phyloP scores from a whole-genome alignment of 2,329 filamentous ascomycete species.

The Scedosporium aurantiacum region DNA sequence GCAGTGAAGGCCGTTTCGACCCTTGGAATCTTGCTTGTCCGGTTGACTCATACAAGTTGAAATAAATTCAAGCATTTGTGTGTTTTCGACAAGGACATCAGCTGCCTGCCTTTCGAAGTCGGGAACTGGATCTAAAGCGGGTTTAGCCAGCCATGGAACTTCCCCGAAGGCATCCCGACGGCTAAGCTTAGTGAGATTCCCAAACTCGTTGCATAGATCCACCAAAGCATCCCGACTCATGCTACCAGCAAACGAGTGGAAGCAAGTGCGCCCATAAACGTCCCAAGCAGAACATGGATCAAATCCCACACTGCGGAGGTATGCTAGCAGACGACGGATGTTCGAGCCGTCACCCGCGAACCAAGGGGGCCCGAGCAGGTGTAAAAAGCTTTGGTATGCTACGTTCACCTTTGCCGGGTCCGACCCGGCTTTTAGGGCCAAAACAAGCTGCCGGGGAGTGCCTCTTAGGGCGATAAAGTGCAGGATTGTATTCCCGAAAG shows the following conservation, averaged over 20 bases:
- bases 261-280: slow-evolving; percentile 40
- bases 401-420: slow-evolving; percentile 20
- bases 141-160: no score
- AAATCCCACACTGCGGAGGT: no score
- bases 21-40: slow-evolving; percentile 23
- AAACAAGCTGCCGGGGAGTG: slow-evolving; percentile 18
- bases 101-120: slow-evolving; percentile 10
- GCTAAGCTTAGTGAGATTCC: no score
- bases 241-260: slow-evolving; percentile 12
- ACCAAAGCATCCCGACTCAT: no score
- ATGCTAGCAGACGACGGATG: slow-evolving; percentile 8
- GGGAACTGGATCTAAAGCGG: no score
- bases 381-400: slow-evolving; percentile 37
- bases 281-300: slow-evolving; percentile 23
- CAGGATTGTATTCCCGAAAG: slow-evolving; percentile 36
- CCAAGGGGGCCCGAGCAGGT: slow-evolving; percentile 27
- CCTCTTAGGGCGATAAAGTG: slow-evolving; percentile 33
- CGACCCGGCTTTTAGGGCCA: background rate
- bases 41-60: no score
- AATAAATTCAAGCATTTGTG: no score
- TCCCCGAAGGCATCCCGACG: no score
- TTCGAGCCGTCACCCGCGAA: slow-evolving; percentile 19
- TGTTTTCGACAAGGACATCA: slow-evolving; percentile 16
- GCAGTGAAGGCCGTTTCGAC: slow-evolving; percentile 47
- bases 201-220: no score